phyloP scores from a whole-genome alignment of 1,284 basidiomycete species.

The Heterobasidion occidentale region DNA sequence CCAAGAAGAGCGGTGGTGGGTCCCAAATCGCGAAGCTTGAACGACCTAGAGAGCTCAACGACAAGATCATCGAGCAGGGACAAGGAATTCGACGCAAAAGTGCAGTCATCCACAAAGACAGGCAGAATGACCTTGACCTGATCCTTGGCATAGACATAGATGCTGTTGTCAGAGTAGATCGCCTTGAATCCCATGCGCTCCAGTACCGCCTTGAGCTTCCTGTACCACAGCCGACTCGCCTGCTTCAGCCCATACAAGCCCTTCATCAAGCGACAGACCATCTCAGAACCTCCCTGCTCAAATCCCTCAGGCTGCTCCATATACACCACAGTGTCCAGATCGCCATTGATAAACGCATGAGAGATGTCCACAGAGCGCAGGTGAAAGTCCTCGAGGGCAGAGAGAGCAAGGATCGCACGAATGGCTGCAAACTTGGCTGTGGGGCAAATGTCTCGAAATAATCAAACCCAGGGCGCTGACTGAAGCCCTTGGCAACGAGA shows the following conservation, averaged over 20 bases:
- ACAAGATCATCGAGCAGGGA: conserved; percentile 16
- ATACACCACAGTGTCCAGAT: too few relatives aligned
- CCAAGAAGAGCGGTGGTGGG: conserved; percentile 24
- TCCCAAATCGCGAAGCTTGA: conserved; percentile 24
- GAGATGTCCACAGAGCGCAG: conserved; percentile 17
- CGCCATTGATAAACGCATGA: conserved; percentile 16
- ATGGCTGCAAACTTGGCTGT: conserved; percentile 18
- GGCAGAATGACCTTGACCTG: conserved; percentile 17
- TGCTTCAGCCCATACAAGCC: conserved; percentile 25
- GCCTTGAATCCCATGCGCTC: conserved; percentile 16
- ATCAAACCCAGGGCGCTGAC: conserved; percentile 28
- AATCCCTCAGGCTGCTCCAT: too few relatives aligned
- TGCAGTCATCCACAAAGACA: conserved; percentile 25
- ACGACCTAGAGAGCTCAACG: conserved; percentile 15
- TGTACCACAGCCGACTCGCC: conserved; percentile 19
- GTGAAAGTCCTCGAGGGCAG: conserved; percentile 10
- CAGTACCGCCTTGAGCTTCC: background rate
- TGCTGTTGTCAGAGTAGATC: conserved; percentile 15
- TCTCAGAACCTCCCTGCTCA: too few relatives aligned
- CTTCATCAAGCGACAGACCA: conserved; percentile 12
- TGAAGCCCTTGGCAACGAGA: conserved; percentile 33
- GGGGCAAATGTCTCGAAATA: conserved; percentile 29
- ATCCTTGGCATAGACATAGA: conserved; percentile 6
- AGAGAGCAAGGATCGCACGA: conserved; percentile 18
- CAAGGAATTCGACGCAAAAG: conserved; percentile 12